These are phyloP conservation scores for Leishmania martiniquensis DNA, from an alignment of 208 protist genomes.

Conservation along the genomic window DNA sequence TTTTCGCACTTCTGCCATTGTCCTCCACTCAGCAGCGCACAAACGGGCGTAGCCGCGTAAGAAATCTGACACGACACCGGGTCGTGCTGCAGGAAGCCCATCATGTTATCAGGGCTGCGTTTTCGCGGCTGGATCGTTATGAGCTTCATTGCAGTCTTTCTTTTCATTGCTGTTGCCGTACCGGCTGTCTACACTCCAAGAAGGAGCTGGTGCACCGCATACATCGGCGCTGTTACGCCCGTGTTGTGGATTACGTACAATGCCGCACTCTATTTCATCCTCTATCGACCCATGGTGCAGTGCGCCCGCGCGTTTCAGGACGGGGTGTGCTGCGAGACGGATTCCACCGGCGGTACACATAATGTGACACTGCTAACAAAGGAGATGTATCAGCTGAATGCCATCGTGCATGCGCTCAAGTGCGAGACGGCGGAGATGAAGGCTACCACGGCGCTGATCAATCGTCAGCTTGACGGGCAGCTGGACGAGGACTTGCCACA, in stretches of 20 bases:
- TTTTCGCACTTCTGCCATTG: neutral
- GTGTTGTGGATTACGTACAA: conserved; percentile 58
- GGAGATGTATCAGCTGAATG: conserved; percentile 67
- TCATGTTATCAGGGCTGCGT: conserved; percentile 13
- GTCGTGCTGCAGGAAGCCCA: neutral
- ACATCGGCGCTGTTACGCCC: conserved; percentile 51
- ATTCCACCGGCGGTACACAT: conserved; percentile 13
- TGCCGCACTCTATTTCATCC: conserved; percentile 46
- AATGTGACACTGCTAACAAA: conserved; percentile 44
- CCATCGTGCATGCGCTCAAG: conserved; percentile 35
- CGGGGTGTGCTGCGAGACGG: conserved; percentile 32
- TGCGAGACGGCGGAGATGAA: conserved; percentile 32
- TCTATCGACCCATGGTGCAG: conserved; percentile 55
- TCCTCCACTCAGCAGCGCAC: neutral
- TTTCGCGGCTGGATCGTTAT: conserved; percentile 61
- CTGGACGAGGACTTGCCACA: neutral
- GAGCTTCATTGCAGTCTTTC: conserved; percentile 45
- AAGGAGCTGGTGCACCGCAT: conserved; percentile 43
- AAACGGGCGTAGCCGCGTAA: neutral
- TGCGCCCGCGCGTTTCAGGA: conserved; percentile 38
- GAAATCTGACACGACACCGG: neutral
- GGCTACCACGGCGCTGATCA: conserved; percentile 19
- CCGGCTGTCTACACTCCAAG: conserved; percentile 50
- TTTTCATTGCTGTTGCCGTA: conserved; percentile 61
- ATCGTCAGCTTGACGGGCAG: conserved; percentile 8